A percentile compares a stretch with the other conserved stretches of the same genome.
Conservation (phyloP, 768 basidiomycete genomes). For the Amanita fuliginea region DNA sequence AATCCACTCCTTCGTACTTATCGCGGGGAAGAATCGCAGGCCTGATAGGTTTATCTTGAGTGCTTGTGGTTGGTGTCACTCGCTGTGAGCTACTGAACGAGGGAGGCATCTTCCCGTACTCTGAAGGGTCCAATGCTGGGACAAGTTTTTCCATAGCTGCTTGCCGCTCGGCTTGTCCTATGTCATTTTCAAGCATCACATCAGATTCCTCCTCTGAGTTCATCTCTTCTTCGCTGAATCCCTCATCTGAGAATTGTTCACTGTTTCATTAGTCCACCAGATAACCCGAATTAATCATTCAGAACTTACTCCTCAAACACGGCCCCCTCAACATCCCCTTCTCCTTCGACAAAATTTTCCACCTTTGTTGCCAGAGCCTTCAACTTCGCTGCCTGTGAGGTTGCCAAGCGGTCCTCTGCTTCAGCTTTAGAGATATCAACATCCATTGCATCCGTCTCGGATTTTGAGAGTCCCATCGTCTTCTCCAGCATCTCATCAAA, state of each 20-base stretch:
- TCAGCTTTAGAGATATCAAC: slow-evolving; percentile 26
- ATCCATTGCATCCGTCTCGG: slow-evolving; percentile 33
- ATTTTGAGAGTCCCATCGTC: slow-evolving; percentile 19
- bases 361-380: slow-evolving; percentile 77
- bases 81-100: slow-evolving; percentile 64
- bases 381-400: slow-evolving; percentile 59
- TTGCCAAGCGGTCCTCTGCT: slow-evolving; percentile 40
- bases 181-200: slow-evolving; percentile 16
- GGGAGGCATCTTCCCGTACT: slow-evolving; percentile 84
- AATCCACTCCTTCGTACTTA: slow-evolving; percentile 86
- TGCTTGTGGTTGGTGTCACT: slow-evolving; percentile 31
- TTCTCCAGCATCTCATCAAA: slow-evolving; percentile 65
- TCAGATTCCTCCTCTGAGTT: slow-evolving; percentile 39
- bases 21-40: slow-evolving; percentile 74
- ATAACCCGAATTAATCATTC: slow-evolving; percentile 2
- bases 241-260: slow-evolving; percentile 61
- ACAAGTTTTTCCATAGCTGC: slow-evolving; percentile 75
- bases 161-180: slow-evolving; percentile 32
- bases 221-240: slow-evolving; percentile 36
- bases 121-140: slow-evolving; percentile 62
- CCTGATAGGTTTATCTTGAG: slow-evolving; percentile 39
- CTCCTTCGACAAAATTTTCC: slow-evolving; percentile 79
- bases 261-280: slow-evolving; percentile 22
- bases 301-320: slow-evolving; percentile 76
- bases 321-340: slow-evolving; percentile 86